phyloP scores from a whole-genome alignment of 1,284 basidiomycete species.

The Marasmius sp. region DNA sequence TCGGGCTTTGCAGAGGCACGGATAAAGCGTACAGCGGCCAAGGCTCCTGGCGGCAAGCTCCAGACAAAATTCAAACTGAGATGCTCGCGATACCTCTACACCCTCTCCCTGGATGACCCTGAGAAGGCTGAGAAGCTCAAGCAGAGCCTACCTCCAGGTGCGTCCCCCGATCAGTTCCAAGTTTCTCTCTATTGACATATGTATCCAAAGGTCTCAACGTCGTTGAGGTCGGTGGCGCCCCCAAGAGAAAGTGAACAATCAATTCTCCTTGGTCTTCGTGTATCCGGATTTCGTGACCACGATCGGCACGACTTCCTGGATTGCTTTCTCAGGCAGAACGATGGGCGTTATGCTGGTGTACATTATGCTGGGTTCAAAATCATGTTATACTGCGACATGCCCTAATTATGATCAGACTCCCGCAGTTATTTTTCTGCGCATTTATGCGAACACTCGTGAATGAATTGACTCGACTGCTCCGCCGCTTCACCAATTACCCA shows the following conservation, averaged over 20 bases:
- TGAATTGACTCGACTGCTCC: no score
- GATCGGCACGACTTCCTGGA: not conserved
- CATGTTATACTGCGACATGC: conserved; percentile 5
- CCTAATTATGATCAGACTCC: conserved; percentile 10
- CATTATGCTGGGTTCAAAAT: conserved; percentile 11
- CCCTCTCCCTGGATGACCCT: conserved; percentile 90
- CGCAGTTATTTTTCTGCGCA: conserved; percentile 1
- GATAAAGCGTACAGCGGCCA: conserved; percentile 90
- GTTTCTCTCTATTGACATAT: not conserved
- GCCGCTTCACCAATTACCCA: no score
- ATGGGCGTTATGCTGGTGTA: conserved; percentile 11
- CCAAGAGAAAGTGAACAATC: conserved; percentile 66
- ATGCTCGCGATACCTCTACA: conserved; percentile 98
- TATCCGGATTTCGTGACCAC: conserved; percentile 1
- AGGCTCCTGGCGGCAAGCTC: conserved; percentile 69
- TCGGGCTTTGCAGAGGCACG: conserved; percentile 69
- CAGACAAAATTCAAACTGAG: conserved; percentile 99
- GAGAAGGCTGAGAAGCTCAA: conserved; percentile 99
- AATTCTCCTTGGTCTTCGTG: not conserved
- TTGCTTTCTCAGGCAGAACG: not conserved
- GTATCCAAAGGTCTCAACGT: conserved; percentile 54
- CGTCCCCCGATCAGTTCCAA: conserved; percentile 27
- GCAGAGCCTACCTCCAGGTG: conserved; percentile 94
- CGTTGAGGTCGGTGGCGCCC: conserved; percentile 61
- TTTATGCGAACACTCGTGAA: not conserved